Base-by-base conservation (phyloP, 257 asterid genomes). In the Capsicum baccatum region DNA sequence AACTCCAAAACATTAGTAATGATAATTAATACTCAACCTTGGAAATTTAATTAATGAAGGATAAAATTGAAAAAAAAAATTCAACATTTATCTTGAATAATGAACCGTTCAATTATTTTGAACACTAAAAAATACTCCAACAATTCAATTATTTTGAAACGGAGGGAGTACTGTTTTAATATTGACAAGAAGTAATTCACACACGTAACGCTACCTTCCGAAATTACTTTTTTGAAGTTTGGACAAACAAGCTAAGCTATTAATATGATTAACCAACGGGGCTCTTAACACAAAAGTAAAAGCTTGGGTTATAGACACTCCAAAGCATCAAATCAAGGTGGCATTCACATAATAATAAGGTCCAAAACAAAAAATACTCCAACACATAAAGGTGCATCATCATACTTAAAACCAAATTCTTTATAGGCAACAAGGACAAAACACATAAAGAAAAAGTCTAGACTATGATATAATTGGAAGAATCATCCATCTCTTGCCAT, bases 351-450 rank as follows among this genome's bases (percentile, higher is more conserved):
- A 74, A 7, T 1, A 60, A 12, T 1, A 60, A 74, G 62, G 42
- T 13, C 14, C 21, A 76, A 76, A 26, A 52, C 59, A 21, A 52
- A 52, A 74, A 74, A 74, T 50, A 74, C 48, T 21, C 15, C 63
- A 52, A 21, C 81, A 52, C 6, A 52, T 52, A 47, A 52, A 76
- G 19, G 63, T 76, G 81, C 81, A 76, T 52, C 1, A 47, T 76
- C 81, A 52, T 50, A 48, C 14, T 74, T 52, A 21, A 8, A 3
- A 74, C 50, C 44, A 52, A 50, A 50, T 12, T 74, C 21, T 50
- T 73, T 74, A 52, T 74, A 44, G 14, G 21, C 42, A 68, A 6
- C 52, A 68, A 14, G 76, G 55, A 69, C 79, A 44, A 67, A n/a
- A 52, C 47, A 21, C 13, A 74, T 5, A 21, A 74, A 50, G 12